A percentile compares a stretch with the other conserved stretches of the same genome.
Evolutionary conservation across 768 basidiomycete genomes (phyloP).

Genomic region (Boletus sp.): DNA sequence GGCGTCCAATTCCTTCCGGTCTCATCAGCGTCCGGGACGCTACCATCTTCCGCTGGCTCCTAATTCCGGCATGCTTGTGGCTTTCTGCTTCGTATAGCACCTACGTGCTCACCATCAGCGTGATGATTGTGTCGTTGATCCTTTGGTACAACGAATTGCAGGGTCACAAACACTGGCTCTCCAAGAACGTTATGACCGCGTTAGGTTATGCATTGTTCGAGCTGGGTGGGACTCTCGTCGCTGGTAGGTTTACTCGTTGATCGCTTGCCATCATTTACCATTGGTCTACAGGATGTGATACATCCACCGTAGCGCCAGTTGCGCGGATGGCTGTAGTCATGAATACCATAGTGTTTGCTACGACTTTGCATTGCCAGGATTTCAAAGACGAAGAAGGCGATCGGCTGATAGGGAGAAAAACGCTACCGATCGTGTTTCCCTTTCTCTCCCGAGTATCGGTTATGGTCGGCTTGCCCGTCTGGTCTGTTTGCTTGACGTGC

Average conservation of each 20-base stretch:
- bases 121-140: conserved; percentile 24
- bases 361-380: conserved; percentile 36
- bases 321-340: conserved; percentile 29
- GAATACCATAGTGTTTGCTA: conserved; percentile 33
- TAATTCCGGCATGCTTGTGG: conserved; percentile 35
- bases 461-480: conserved; percentile 28
- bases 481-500: conserved; percentile 27
- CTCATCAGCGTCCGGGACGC: conserved; percentile 40
- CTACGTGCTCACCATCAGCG: conserved; percentile 34
- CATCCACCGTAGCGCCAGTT: conserved; percentile 22
- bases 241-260: conserved; percentile 27
- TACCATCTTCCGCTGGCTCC: conserved; percentile 35
- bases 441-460: conserved; percentile 21
- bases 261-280: conserved; percentile 1
- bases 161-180: conserved; percentile 31
- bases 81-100: conserved; percentile 36
- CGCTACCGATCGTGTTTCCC: conserved; percentile 45
- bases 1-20: conserved; percentile 45
- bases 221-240: conserved; percentile 35
- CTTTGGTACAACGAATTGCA: conserved; percentile 40
- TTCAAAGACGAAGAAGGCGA: conserved; percentile 46
- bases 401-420: conserved; percentile 27
- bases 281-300: conserved; percentile 22
- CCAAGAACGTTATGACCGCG: conserved; percentile 36
- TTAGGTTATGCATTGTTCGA: conserved; percentile 39